Base-by-base conservation (phyloP, 352 stramenopile species). In the Phytophthora sp. region DNA sequence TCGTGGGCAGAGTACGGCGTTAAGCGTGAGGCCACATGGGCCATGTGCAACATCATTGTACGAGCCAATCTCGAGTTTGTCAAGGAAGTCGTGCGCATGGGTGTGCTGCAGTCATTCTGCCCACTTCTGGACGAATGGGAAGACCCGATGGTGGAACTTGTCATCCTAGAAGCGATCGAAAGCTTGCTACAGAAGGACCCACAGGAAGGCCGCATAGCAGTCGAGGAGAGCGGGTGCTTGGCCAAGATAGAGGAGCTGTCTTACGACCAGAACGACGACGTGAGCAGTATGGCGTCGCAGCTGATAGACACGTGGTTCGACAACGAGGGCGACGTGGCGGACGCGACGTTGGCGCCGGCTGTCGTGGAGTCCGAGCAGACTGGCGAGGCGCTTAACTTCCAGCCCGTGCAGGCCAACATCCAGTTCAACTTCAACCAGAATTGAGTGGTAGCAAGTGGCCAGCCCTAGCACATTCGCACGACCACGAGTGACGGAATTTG, bases 251-350 rank as follows among this genome's bases (percentile, higher is more conserved):
- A 95, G 35, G 86, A 93, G 53, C 71, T 95, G 24, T 90, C 80
- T 33, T 95, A 91, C 63, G 85, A 93, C 51, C 60, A 88, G 57
- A 95, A 95, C 55, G 79, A 89, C 41, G 80, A 93, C 49, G 83
- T 95, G 36, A 93, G 84, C 57, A 76, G 71, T 13, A 86, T 86
- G 47, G 84, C 87, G 33, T 79, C 77, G 56, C 82, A 91, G 51
- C 53, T 95, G 51, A 88, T 95, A 75, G 87, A 95, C 58, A 88
- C 79, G 68, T 95, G 81, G 82, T 95, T 95, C 55, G 75, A 89
- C 30, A 69, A 77, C 50, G 79, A 76, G 12, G 79, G 85, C 20
- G 80, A 91, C 26, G 73, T 73, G 21, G 61, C 59, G 7, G 78
- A 88, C 51, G 55, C 57, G 9, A 54, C 67, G 16, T 51, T 89